A percentile compares a stretch with the other conserved stretches of the same genome.
These are phyloP conservation scores for Eleusine coracana DNA, from an alignment of 176 grass and related monocot genomes.

Conservation along the genomic window DNA sequence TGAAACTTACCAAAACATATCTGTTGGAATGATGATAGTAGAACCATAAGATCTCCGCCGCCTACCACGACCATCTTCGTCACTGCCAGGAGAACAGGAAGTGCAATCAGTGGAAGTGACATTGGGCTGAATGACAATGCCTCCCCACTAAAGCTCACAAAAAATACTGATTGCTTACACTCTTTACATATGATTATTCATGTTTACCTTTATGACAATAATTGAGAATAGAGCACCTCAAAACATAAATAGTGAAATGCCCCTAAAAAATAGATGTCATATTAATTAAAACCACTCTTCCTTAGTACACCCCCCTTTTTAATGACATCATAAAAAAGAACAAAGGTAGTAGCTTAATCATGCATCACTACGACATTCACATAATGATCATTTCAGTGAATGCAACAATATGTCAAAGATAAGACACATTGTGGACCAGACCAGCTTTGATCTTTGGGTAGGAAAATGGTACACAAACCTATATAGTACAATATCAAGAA, in stretches of 20 bases:
- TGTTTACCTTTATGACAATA: background rate
- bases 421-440: background rate
- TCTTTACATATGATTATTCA: background rate
- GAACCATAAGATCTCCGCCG: conserved; percentile 71
- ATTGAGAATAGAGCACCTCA: background rate
- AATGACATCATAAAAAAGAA: background rate
- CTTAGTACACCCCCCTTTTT: background rate
- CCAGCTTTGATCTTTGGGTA: background rate
- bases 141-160: background rate
- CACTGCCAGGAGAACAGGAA: conserved; percentile 65
- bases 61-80: conserved; percentile 77
- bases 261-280: background rate
- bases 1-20: conserved; percentile 93
- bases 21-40: conserved; percentile 66
- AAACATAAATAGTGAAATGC: background rate
- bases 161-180: background rate
- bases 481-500: conserved; percentile 1
- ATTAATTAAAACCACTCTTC: background rate
- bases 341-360: background rate
- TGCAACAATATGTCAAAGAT: conserved; percentile 20
- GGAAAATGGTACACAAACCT: background rate
- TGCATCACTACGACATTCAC: background rate
- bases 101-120: conserved; percentile 38
- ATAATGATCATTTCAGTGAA: conserved; percentile 11
- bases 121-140: conserved; percentile 32